Evolutionary conservation across 106 monocot genomes (phyloP), one percentile per base, ranked within the genome.

Genomic region (Dendrobium chrysotoxum): DNA sequence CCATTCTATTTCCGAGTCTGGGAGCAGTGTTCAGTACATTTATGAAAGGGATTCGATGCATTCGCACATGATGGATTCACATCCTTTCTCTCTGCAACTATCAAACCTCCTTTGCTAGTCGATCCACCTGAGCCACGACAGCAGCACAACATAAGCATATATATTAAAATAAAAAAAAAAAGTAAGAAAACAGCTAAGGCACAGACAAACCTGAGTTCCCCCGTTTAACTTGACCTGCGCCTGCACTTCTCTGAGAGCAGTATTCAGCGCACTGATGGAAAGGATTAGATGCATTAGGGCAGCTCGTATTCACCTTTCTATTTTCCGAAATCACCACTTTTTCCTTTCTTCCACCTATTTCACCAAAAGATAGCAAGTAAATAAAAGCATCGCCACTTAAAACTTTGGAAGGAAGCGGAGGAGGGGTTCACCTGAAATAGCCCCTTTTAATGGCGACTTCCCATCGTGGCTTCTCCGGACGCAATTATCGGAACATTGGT

Each of bases 261-360:
- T 66, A 45, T 65, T 76, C 84, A 31, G 75, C 57, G 47, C 84
- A 80, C 57, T 80, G 64, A 79, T 80, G 79, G 44, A 79, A 84
- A 28, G 79, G 57, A 84, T 84, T 84, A 41, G 79, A 84, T 21
- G 79, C 78, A 78, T 83, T 79, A 38, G 28, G 53, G 21, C 83
- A 78, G 25, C 39, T 40, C 7, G 72, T 72, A 58, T 83, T 71
- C 26, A 83, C 83, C 47, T 71, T 77, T 38, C 67, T 82, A 21
- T 35, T 45, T 4, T 21, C 77, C 67, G 15, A 67, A 38, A 45
- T n/a, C 39, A 74, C 74, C 20, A 21, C 74, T 4, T 21, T 74
- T n/a, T 74, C 41, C 39, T 74, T 74, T 42, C 5, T 20, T 7
- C 41, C 74, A 35, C 12, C 70, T 70, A 35, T 70, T 35, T 23